Evolutionary conservation across 768 basidiomycete genomes (phyloP), one percentile per base, ranked within the genome.

Genomic region (Lyophyllum semitale): DNA sequence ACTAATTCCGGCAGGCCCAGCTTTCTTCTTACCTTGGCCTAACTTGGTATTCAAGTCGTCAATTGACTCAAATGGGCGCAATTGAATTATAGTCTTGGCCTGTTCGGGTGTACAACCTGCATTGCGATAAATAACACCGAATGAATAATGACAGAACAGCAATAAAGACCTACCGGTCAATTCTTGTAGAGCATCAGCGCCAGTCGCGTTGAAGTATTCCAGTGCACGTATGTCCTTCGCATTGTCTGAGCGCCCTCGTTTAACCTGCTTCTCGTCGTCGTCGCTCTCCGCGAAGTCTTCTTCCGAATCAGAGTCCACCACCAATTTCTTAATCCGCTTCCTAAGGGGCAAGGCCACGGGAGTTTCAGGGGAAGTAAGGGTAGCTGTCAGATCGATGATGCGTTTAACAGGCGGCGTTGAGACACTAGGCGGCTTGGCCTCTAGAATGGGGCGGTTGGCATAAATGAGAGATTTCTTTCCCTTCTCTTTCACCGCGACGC

Each of bases 381-480:
- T 65, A 32, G 72, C 54, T 41, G 71, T 68, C 35, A 73, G 63
- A 51, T 77, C 77, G 27, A 77, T 67, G 37, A 71, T 49, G 37
- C 71, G 68, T 35, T 75, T 79, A n/a, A 66, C 63, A 1, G 75
- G 68, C 33, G 82, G 77, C 1, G 80, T 74, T 15, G 79, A 68
- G 26, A 71, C 60, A 33, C 61, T 55, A 4, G 59, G 47, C 22
- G 72, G 72, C 50, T 72, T 81, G 46, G 69, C 71, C 52, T 82
- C 82, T 32, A 87, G 72, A 26, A 72, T 70, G 35, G 77, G 69
- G 53, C 88, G 81, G 59, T 87, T 88, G 38, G 87, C 85, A 60
- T 92, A 92, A 47, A 93, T 93, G 68, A 84, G 79, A n/a, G 91
- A 92, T 64, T 83, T 87, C 69, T 88, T 91, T 20, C 85, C 89